These are phyloP conservation scores for Lasiosphaeriaceae sp. DNA, from an alignment of 495 filamentous ascomycete genomes.

Conservation along the genomic window DNA sequence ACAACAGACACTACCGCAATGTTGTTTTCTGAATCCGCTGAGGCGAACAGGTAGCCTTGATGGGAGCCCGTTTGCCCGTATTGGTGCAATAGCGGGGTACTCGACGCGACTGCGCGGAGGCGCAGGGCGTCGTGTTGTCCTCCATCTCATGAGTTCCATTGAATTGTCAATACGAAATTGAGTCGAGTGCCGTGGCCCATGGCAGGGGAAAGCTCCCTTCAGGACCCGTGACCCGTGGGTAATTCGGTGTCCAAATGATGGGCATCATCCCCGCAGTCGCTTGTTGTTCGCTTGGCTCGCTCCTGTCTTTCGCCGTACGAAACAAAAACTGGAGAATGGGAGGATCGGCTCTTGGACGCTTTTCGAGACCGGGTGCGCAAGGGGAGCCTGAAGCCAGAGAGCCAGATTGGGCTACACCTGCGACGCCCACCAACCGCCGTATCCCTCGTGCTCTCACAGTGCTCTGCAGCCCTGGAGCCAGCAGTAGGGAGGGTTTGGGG, in stretches of 20 bases:
- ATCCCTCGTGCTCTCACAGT: too few species aligned
- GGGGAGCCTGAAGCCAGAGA: not conserved
- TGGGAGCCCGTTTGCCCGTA: conserved; percentile 5
- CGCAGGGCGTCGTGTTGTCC: conserved; percentile 20
- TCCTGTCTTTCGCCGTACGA: not conserved
- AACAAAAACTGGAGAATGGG: conserved; percentile 20
- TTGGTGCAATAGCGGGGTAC: conserved; percentile 10
- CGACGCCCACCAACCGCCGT: not conserved
- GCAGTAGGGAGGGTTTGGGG: too few species aligned
- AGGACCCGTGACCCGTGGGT: not conserved
- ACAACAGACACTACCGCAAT: not conserved
- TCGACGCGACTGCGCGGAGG: conserved; percentile 22
- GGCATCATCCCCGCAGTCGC: not conserved
- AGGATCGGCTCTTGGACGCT: conserved; percentile 6
- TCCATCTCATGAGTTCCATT: conserved; percentile 6
- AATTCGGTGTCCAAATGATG: not conserved
- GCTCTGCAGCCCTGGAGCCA: too few species aligned
- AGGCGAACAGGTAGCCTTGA: not conserved
- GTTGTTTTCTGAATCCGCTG: not conserved
- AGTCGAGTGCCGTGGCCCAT: not conserved
- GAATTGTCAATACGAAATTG: conserved; percentile 14
- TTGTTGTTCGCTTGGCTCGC: too few species aligned
- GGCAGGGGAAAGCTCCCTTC: not conserved
- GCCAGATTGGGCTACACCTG: not conserved
- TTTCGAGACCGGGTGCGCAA: not conserved